These are phyloP conservation scores for Phytophthora nicotianae DNA, from an alignment of 352 stramenopile species.

Conservation along the genomic window DNA sequence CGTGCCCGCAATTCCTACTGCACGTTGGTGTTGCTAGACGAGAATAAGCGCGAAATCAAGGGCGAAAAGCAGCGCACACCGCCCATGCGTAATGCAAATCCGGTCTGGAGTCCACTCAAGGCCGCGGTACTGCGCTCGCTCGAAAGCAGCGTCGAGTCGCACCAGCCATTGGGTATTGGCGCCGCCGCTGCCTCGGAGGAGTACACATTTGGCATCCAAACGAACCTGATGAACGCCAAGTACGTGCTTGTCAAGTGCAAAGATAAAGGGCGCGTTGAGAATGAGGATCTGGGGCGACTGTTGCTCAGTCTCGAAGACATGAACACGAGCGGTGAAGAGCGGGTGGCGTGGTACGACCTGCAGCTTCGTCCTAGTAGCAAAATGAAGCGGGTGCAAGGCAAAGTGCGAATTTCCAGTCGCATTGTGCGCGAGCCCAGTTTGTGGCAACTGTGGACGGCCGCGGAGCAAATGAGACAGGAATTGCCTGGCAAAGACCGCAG, in stretches of 20 bases:
- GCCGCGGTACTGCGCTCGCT: constrained; percentile 78
- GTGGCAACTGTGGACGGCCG: constrained; percentile 85
- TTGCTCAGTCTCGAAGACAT: constrained; percentile 84
- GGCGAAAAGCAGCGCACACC: constrained; percentile 89
- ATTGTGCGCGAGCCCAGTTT: constrained; percentile 84
- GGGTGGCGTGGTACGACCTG: constrained; percentile 87
- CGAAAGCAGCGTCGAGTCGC: constrained; percentile 76
- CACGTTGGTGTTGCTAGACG: constrained; percentile 83
- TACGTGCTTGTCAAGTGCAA: constrained; percentile 90
- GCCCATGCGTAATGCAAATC: constrained; percentile 56
- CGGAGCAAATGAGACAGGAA: constrained; percentile 84
- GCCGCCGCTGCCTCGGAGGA: constrained; percentile 80
- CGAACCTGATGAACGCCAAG: constrained; percentile 76
- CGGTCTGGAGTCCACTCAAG: constrained; percentile 87
- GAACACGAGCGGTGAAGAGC: constrained; percentile 83
- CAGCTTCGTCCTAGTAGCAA: constrained; percentile 79
- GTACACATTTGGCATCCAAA: constrained; percentile 88
- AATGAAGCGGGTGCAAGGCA: constrained; percentile 87
- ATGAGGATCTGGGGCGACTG: constrained; percentile 78
- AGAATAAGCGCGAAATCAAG: constrained; percentile 86
- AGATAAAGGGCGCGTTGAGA: constrained; percentile 85
- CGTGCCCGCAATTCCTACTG: constrained; percentile 79
- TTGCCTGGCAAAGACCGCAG: constrained; percentile 71
- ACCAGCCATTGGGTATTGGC: constrained; percentile 87
- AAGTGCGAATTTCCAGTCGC: constrained; percentile 83